A percentile compares a stretch with the other conserved stretches of the same genome.
These are phyloP conservation scores for Phellopilus nigrolimitatus DNA, from an alignment of 1,284 basidiomycete species.

Conservation along the genomic window DNA sequence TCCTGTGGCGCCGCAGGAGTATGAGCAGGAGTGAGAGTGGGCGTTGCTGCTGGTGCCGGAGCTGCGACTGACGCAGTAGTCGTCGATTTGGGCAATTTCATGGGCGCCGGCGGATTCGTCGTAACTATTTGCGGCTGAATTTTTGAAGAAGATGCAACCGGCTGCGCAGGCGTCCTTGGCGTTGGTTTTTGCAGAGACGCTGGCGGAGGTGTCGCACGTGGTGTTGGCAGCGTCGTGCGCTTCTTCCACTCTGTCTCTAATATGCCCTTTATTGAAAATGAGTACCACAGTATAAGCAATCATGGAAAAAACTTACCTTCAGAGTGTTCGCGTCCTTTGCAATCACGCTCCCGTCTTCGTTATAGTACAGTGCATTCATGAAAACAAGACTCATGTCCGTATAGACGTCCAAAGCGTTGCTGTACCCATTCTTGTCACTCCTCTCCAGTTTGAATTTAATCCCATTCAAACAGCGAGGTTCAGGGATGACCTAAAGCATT, in stretches of 20 bases:
- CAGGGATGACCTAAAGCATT: constrained; percentile 57
- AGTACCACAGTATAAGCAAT: constrained; percentile 7
- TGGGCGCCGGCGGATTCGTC: neutral
- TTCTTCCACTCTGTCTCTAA: constrained; percentile 69
- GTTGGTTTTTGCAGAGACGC: constrained; percentile 41
- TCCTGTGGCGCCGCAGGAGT: no score
- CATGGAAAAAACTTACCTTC: constrained; percentile 42
- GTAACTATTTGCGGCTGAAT: constrained; percentile 18
- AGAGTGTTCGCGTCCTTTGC: constrained; percentile 59
- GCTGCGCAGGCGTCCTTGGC: constrained; percentile 5
- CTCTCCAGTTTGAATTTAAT: constrained; percentile 52
- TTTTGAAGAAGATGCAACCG: neutral
- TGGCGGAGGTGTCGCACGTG: constrained; percentile 50
- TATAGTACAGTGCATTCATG: constrained; percentile 78
- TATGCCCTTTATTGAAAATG: constrained; percentile 36
- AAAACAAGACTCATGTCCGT: constrained; percentile 77
- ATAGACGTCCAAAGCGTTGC: constrained; percentile 58
- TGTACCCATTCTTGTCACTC: constrained; percentile 55
- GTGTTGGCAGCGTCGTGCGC: constrained; percentile 45
- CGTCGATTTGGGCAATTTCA: constrained; percentile 12
- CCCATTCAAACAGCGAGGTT: constrained; percentile 66
- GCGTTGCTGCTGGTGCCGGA: constrained; percentile 20
- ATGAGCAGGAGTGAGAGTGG: constrained; percentile 16
- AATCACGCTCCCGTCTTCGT: constrained; percentile 68
- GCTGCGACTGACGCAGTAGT: constrained; percentile 18